Percentiles rank a stretch among this genome's conserved stretches.
Evolutionary conservation across 768 basidiomycete species (phyloP).

Genomic region (Cystoderma amianthinum): DNA sequence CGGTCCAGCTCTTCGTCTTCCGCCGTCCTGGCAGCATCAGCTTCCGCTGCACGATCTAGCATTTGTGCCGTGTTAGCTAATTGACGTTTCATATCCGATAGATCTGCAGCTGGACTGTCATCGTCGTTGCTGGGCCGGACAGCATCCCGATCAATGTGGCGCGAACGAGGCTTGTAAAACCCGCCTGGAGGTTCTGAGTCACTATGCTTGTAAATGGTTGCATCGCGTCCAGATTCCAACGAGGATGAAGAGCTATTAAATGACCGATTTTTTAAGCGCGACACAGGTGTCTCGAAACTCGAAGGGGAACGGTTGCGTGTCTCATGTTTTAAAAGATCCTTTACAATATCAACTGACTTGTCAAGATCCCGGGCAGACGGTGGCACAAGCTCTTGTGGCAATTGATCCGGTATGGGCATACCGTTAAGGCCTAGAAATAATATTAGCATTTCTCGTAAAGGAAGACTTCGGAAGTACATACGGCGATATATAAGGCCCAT

Average conservation of each 20-base stretch:
- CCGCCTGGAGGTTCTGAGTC: conserved; percentile 51
- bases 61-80: conserved; percentile 73
- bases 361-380: conserved; percentile 88
- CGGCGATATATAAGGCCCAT: conserved; percentile 98
- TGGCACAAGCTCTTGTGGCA: conserved; percentile 87
- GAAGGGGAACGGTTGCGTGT: conserved; percentile 65
- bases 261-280: conserved; percentile 63
- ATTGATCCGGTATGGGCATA: conserved; percentile 78
- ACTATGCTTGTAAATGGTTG: conserved; percentile 85
- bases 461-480: conserved; percentile 37
- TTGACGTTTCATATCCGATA: conserved; percentile 82
- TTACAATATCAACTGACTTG: conserved; percentile 83
- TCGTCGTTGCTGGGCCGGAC: conserved; percentile 73
- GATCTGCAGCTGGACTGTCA: conserved; percentile 53
- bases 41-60: conserved; percentile 71
- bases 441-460: conserved; percentile 3
- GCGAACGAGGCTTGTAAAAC: conserved; percentile 72
- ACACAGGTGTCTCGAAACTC: conserved; percentile 43
- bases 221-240: conserved; percentile 66
- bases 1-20: conserved; percentile 91
- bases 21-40: conserved; percentile 48
- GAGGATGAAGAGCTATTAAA: conserved; percentile 51
- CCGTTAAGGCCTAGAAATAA: conserved; percentile 75
- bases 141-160: conserved; percentile 81
- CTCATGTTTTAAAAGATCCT: conserved; percentile 83